A percentile compares a stretch with the other conserved stretches of the same genome.
These are phyloP conservation scores for Cerrena zonata DNA, from an alignment of 1,284 basidiomycete genomes.

Conservation along the genomic window DNA sequence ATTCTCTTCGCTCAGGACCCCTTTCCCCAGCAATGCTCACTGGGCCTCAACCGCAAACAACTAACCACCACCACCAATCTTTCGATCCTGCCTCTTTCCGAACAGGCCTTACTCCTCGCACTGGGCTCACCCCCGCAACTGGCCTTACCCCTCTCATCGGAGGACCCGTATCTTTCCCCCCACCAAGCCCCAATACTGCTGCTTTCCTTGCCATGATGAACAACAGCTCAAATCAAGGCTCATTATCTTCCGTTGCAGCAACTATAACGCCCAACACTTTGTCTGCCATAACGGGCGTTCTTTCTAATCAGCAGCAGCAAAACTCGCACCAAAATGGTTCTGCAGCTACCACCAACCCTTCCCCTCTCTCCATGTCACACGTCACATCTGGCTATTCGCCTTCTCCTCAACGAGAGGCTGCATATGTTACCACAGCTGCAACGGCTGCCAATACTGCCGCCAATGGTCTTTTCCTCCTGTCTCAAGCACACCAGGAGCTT, in stretches of 20 bases:
- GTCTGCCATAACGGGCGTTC: slow-evolving; percentile 72
- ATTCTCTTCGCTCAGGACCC: slow-evolving; percentile 84
- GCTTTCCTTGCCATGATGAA: slow-evolving; percentile 91
- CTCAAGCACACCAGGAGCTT: slow-evolving; percentile 90
- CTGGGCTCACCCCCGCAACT: slow-evolving; percentile 64
- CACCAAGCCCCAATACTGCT: slow-evolving; percentile 84
- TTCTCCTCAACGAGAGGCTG: slow-evolving; percentile 24
- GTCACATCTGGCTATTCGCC: slow-evolving; percentile 23
- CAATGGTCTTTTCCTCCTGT: slow-evolving; percentile 88
- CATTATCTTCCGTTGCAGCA: slow-evolving; percentile 49
- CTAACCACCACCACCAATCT: slow-evolving; percentile 25
- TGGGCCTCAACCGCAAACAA: slow-evolving; percentile 58
- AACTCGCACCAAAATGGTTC: slow-evolving; percentile 11
- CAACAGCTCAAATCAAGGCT: slow-evolving; percentile 48
- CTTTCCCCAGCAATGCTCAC: slow-evolving; percentile 93
- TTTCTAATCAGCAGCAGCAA: slow-evolving; percentile 26
- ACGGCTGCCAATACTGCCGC: slow-evolving; percentile 60
- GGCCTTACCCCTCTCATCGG: slow-evolving; percentile 85
- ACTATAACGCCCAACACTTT: slow-evolving; percentile 91
- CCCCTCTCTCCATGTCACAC: slow-evolving; percentile 29
- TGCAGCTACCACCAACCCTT: slow-evolving; percentile 21
- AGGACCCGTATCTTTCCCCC: slow-evolving; percentile 71
- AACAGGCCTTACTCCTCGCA: slow-evolving; percentile 76
- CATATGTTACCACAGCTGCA: slow-evolving; percentile 42
- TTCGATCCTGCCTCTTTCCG: slow-evolving; percentile 79